Base-by-base conservation (phyloP, 192 early-diverging fungal species). In the Backusella psychrophila region DNA sequence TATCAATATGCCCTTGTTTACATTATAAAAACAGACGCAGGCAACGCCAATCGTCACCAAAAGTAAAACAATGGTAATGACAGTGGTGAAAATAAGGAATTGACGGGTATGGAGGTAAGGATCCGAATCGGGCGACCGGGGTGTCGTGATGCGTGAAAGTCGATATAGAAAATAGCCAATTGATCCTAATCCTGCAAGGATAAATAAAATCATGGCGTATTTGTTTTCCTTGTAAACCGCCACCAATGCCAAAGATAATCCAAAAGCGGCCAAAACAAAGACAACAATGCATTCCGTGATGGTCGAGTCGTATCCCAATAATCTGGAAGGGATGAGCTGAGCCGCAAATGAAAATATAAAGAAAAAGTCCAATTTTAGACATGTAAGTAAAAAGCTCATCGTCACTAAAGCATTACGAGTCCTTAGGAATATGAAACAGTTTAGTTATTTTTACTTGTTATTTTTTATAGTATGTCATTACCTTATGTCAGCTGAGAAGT, bases 321-420 rank as follows among this genome's bases (percentile, higher is more conserved):
- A 31, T 12, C 67, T 38, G 4, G 85, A 84, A 11, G 85, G 85
- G 17, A 86, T 82, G 7, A 86, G 68, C 65, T 86, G 85, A 7
- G 81, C 78, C 1, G 81, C 85, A 44, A 83, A 86, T 12, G 83
- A 73, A 39, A 82, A 78, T 6, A 84, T 63, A 67, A 86, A 86
- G 56, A 78, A 86, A 44, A 84, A 72, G 66, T 86, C 83, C 3
- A 86, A 65, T 52, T 86, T 86, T 11, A 86, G 72, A 19, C 84
- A 68, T 19, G 85, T 86, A 34, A 84, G 46, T 21, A 86, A 41
- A 21, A 86, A 67, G 2, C 81, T 78, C 3, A 77, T 65, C 5
- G 53, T 69, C n/a, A 82, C 71, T 39, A 82, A 72, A 9, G 81
- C 85, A 6, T 77, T 77, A 3, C 77, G 65, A 21, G 82, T 65